phyloP scores from a whole-genome alignment of 495 filamentous ascomycete species.

The Neurospora sp. region DNA sequence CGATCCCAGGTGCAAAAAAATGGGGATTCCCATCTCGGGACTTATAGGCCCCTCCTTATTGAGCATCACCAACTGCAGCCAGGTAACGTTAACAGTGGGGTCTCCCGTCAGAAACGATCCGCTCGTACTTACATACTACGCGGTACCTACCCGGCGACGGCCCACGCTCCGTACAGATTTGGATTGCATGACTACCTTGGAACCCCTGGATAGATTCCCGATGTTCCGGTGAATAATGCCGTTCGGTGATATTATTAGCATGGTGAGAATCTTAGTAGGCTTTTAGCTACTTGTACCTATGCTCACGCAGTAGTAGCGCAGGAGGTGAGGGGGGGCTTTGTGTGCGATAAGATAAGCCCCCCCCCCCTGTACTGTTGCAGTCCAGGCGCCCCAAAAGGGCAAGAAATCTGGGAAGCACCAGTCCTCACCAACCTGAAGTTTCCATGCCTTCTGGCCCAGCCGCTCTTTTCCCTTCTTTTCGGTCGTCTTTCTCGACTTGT shows the following conservation, averaged over 20 bases:
- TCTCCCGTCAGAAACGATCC: not conserved
- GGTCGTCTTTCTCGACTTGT: not conserved
- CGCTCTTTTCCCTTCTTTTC: not conserved
- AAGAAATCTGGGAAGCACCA: not conserved
- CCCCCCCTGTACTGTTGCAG: not conserved
- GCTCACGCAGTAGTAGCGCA: not conserved
- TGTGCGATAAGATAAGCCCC: not conserved
- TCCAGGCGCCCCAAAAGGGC: not conserved
- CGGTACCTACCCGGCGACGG: not conserved
- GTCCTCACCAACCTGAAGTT: not conserved
- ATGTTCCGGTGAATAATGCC: not conserved
- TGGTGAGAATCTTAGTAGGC: not conserved
- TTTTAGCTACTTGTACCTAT: not conserved
- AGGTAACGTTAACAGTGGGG: not conserved
- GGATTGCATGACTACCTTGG: not conserved
- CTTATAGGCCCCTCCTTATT: not conserved
- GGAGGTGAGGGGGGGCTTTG: not conserved
- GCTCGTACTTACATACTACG: not conserved
- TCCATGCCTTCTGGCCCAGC: not conserved
- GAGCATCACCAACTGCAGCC: not conserved
- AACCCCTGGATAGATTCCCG: not conserved
- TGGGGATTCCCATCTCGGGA: not conserved
- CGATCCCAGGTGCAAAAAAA: not conserved
- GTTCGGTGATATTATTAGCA: not conserved
- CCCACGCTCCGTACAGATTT: not conserved